Base-by-base conservation (phyloP, 1,284 basidiomycete species). In the Coniferiporia weirii region DNA sequence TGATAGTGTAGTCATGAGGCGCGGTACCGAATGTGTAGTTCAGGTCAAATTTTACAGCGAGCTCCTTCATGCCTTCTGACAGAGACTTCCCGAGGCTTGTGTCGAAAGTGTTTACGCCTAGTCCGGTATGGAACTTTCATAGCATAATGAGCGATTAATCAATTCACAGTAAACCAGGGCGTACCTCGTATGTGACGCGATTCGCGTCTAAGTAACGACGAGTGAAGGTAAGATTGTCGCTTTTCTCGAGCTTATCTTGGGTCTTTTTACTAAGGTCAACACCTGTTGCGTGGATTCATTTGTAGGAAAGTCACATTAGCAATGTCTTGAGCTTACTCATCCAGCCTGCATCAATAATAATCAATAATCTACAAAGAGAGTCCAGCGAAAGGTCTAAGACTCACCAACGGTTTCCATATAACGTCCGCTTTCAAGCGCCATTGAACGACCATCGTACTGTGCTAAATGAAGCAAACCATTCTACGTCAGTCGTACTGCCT, bases 321-420 rank as follows among this genome's bases (percentile, higher is more conserved):
- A 43, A 43, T 2, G 40, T 22, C 52, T 34, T 17, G 46, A 9
- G 70, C 73, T 56, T 64, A 81, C 82, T 80, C 71, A 83, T 68
- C 79, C 80, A 84, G 12, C 80, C 78, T 79, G 36, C 9, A 48
- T 53, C 50, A 5, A 20, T 27, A 50, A 50, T 45, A 38, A 12
- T 36, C 20, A 19, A 22, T 12, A 38, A 38, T 48, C 59, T 54
- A 52, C 13, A 19, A 38, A 17, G 2, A 1, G 38, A 62, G 58
- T 5, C 5, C 45, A 6, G 20, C 2, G 12, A 40, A 19, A 43
- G 15, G 5, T 27, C 5, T 27, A 22, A 3, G 13, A 66, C 75
- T 64, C 69, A 76, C 89, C 90, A 59, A 94, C 77, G 5, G 92
- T 93, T 73, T 95, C 92, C 84, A 94, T 88, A 70, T 93, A 95